Evolutionary conservation across 2,329 filamentous ascomycete species (phyloP).

Genomic region (Huntiella decipiens): DNA sequence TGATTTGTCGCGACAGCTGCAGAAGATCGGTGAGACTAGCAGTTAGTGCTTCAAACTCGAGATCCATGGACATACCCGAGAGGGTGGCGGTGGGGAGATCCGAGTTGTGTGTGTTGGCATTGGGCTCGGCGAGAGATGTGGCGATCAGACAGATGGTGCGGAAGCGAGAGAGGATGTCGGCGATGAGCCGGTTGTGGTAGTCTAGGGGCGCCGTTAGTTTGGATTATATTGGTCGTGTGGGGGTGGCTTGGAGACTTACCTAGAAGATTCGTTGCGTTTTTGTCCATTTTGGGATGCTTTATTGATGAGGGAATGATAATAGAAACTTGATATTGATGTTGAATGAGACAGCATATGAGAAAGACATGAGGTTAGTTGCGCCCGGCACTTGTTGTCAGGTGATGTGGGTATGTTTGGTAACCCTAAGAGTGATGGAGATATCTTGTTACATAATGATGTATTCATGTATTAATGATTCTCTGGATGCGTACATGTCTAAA

Average conservation of each 20-base stretch:
- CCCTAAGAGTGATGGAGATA: not conserved
- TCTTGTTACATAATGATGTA: too few species aligned
- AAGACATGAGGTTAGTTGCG: not conserved
- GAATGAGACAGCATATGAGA: not conserved
- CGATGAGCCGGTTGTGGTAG: conserved; percentile 26
- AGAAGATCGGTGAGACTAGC: conserved; percentile 27
- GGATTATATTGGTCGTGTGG: not conserved
- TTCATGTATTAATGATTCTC: too few species aligned
- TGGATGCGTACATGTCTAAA: not conserved
- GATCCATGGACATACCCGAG: conserved; percentile 25
- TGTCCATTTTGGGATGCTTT: conserved; percentile 7
- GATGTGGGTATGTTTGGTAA: not conserved
- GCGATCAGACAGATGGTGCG: conserved; percentile 25
- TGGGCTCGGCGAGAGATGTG: conserved; percentile 17
- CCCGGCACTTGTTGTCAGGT: not conserved
- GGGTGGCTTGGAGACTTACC: conserved; percentile 15
- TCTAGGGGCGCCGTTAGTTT: conserved; percentile 17
- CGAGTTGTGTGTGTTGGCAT: conserved; percentile 22
- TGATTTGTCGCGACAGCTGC: conserved; percentile 24
- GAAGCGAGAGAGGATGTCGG: conserved; percentile 26
- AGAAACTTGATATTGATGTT: not conserved
- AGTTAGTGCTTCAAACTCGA: conserved; percentile 26
- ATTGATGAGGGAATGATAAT: not conserved
- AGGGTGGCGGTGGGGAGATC: conserved; percentile 25
- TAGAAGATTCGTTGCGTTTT: conserved; percentile 18